Evolutionary conservation across 129 eudicot genomes (phyloP), one percentile per base, ranked within the genome.

Genomic region (Artemisia tridentata): DNA sequence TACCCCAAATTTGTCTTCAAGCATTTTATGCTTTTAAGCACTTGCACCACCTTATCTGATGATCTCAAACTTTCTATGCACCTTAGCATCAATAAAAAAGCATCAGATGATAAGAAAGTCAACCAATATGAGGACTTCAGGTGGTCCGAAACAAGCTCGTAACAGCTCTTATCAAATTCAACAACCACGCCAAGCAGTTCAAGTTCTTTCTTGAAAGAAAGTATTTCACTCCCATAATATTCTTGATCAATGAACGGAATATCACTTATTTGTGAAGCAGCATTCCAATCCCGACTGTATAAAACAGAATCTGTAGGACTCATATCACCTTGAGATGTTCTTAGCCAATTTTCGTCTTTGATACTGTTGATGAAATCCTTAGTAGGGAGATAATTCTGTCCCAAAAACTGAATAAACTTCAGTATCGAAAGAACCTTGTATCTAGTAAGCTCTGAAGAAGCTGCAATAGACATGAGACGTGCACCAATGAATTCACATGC

Each of bases 271-370:
- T 63, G 49, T 63, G 21, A 15, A 63, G 46, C 67, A 34, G 46
- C 67, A 63, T 63, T 34, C 67, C 67, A 63, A 29, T 63, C 50
- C 16, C 0, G 2, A 16, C 67, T 63, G 6, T 1, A 63, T 15
- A 63, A 63, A 63, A 63, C 67, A 63, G 67, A 38, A 2, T 63
- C 9, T 13, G 10, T 63, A 3, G 67, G 67, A 63, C 48, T 34
- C 67, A 34, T 34, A 63, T 63, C 50, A 63, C 67, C 67, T 63
- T 47, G 67, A 63, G 48, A 63, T n/a, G 67, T 63, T 63, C 48
- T 63, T 0, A 63, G 9, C 67, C 67, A 63, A 15, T 63, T 63
- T 63, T 5, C 47, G 3, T 23, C 25, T 63, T 31, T 63, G 21
- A 63, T 8, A 31, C 67, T 63, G 21, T 63, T 16, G 3, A 63